Percentiles rank a stretch among this genome's conserved stretches.
Conservation (phyloP, 148 eudicot species). For the Nepenthes gracilis region DNA sequence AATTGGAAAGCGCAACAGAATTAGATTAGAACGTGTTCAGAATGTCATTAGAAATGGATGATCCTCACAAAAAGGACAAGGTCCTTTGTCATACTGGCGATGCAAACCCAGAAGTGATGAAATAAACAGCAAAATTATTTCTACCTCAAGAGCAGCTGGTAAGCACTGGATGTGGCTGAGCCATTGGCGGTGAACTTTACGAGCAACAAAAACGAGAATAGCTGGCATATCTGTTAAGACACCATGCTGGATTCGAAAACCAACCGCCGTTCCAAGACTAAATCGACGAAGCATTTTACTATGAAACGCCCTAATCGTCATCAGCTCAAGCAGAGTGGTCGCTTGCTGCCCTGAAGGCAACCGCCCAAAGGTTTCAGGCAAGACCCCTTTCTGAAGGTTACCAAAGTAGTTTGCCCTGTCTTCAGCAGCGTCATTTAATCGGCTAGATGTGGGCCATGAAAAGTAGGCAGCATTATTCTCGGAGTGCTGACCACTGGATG, state of each 20-base stretch:
- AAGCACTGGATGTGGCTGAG: constrained; percentile 34
- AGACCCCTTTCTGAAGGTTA: constrained; percentile 53
- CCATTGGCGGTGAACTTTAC: constrained; percentile 57
- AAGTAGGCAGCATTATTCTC: constrained; percentile 57
- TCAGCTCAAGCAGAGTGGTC: constrained; percentile 47
- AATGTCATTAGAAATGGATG: too few species aligned
- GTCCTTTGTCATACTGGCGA: neutral
- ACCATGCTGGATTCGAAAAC: constrained; percentile 46
- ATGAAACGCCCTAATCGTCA: constrained; percentile 66
- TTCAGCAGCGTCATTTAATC: constrained; percentile 47
- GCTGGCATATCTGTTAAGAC: constrained; percentile 51
- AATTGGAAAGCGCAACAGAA: too few species aligned
- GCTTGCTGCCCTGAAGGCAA: constrained; percentile 50
- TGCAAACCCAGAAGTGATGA: neutral
- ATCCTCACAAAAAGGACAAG: neutral
- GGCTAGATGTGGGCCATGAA: constrained; percentile 59
- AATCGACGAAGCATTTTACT: constrained; percentile 41
- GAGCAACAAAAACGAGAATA: constrained; percentile 64
- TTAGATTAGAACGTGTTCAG: too few species aligned
- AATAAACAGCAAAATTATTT: neutral
- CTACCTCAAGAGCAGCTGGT: constrained; percentile 59
- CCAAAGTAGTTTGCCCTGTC: constrained; percentile 55
- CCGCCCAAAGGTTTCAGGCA: constrained; percentile 45
- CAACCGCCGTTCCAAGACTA: constrained; percentile 69
- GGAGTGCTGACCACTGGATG: constrained; percentile 35